phyloP scores from a whole-genome alignment of 2,329 filamentous ascomycete species.

The Stagonosporopsis rhizophila region DNA sequence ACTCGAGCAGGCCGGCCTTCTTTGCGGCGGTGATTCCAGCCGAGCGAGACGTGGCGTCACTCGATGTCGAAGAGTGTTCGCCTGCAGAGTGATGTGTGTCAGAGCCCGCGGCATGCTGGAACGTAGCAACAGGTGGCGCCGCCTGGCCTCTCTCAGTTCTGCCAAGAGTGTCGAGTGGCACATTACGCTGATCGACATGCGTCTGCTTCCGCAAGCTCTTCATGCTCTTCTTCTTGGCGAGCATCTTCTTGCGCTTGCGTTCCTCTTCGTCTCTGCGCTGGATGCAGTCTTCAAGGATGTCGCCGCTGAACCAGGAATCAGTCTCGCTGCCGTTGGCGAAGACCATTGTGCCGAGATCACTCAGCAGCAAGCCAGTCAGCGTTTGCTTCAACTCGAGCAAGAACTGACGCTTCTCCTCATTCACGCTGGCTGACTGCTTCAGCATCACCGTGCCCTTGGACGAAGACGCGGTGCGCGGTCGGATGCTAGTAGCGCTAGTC shows the following conservation, averaged over 20 bases:
- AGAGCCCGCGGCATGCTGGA: constrained; percentile 51
- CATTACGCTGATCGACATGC: constrained; percentile 45
- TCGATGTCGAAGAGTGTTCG: constrained; percentile 55
- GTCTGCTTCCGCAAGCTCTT: constrained; percentile 61
- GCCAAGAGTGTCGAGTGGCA: constrained; percentile 53
- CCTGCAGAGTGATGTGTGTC: constrained; percentile 53
- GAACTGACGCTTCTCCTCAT: constrained; percentile 79
- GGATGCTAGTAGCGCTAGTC: constrained; percentile 66
- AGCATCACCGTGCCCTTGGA: constrained; percentile 72
- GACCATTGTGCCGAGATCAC: constrained; percentile 85
- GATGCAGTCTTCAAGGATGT: constrained; percentile 59
- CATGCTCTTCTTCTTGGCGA: constrained; percentile 61
- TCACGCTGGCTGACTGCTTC: constrained; percentile 61
- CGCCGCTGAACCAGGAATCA: constrained; percentile 79
- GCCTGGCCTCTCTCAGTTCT: constrained; percentile 51
- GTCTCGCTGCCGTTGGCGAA: constrained; percentile 93
- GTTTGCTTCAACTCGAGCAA: constrained; percentile 78
- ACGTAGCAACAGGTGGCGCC: constrained; percentile 52
- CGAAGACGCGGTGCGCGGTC: constrained; percentile 71
- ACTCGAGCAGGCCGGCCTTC: constrained; percentile 62
- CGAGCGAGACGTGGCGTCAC: constrained; percentile 53
- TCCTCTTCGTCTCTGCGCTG: constrained; percentile 52
- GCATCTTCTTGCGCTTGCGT: constrained; percentile 46
- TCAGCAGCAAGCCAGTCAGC: constrained; percentile 82
- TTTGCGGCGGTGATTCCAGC: constrained; percentile 52